phyloP scores from a whole-genome alignment of 1,284 basidiomycete genomes.

The Cutaneotrichosporon dermatis region DNA sequence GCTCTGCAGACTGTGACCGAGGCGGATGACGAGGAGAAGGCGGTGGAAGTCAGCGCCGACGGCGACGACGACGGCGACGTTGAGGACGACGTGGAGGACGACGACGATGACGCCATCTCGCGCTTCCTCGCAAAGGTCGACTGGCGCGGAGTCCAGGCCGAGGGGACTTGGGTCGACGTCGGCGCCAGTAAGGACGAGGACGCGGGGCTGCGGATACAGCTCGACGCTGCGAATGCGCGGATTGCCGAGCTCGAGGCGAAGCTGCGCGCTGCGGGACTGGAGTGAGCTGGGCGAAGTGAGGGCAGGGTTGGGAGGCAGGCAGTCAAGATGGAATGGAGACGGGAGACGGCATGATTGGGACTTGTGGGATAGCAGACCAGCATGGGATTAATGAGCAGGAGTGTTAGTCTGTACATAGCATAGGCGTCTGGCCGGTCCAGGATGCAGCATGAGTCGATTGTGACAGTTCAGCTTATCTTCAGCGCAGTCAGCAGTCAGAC shows the following conservation, averaged over 20 bases:
- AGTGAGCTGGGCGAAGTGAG: neutral
- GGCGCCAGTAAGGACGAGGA: neutral
- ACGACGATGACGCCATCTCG: slow-evolving; percentile 52
- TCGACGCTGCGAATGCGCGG: slow-evolving; percentile 1
- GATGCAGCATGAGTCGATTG: no score
- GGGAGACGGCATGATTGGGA: no score
- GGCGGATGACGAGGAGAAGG: neutral
- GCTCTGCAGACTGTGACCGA: no score
- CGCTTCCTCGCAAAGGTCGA: slow-evolving; percentile 71
- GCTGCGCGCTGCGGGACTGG: slow-evolving; percentile 3
- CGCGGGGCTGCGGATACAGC: neutral
- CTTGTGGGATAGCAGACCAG: no score
- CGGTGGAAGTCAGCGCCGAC: neutral
- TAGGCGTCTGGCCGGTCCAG: no score
- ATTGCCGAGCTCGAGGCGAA: slow-evolving; percentile 7
- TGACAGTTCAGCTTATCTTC: no score
- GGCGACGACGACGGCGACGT: slow-evolving; percentile 10
- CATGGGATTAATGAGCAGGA: no score
- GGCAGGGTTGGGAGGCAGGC: no score
- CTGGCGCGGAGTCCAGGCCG: slow-evolving; percentile 19
- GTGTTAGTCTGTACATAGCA: no score
- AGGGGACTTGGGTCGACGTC: slow-evolving; percentile 6
- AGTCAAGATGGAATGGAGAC: no score
- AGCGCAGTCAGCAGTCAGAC: no score
- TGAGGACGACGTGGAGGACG: no score